Evolutionary conservation across 805 yeast genomes (phyloP), one percentile per base, ranked within the genome.

Genomic region (Myxozyma lipomycoides): DNA sequence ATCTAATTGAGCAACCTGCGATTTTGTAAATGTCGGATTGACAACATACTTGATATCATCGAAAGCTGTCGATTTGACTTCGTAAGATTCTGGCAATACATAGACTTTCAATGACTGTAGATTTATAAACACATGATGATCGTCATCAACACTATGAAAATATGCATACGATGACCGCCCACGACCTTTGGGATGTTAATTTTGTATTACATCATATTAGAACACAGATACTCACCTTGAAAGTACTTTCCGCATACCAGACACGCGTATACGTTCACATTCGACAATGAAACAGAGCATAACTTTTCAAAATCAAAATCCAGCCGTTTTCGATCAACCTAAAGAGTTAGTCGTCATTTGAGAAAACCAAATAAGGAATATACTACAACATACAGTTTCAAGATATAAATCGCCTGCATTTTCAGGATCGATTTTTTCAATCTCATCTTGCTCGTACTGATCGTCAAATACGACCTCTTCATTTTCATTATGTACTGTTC

Each of bases 231-330:
- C 43, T 2, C 24, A 50, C 58, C 61, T 58, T 81, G 83, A 46
- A 79, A 75, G 66, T 79, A 86, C 60, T 77, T 81, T 30, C 90
- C 91, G 67, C 95, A 86, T 0, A 74, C 75, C 19, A 86, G 67
- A 62, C 95, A 86, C 28, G 86, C 80, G 61, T 85, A 84, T 0
- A 86, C 76, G 60, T 84, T 83, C 19, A 75, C 69, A 35, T 71
- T 75, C 1, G 86, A 73, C 21, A 85, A 69, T 0, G 88, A 76
- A 0, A 82, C 77, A 39, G 79, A 73, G 65, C 95, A 86, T 1
- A 78, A 65, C 61, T 80, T 81, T 40, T 83, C 87, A 45, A 77
- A 74, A 63, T 85, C 95, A 63, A 86, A 86, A 62, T 86, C 87
- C 18, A 79, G 66, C 19, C 57, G 46, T 43, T 35, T 52, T 34